These are phyloP conservation scores for Fusarium sarcochroum DNA, from an alignment of 2,329 filamentous ascomycete species.

Conservation along the genomic window DNA sequence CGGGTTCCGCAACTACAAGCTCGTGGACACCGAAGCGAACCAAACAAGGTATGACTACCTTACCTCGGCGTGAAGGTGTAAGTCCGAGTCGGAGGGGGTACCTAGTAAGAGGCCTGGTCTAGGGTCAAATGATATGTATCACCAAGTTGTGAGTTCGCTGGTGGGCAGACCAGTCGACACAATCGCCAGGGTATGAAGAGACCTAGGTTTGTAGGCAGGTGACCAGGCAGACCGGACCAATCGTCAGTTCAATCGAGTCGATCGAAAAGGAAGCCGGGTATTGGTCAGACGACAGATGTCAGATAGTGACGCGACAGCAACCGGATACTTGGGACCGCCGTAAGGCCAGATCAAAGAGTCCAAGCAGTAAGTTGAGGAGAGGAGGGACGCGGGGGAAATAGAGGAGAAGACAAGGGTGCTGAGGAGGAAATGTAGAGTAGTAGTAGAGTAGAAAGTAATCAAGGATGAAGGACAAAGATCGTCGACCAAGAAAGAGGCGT, in stretches of 20 bases:
- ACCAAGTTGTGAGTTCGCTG: constrained; percentile 26
- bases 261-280: constrained; percentile 37
- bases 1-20: constrained; percentile 40
- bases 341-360: constrained; percentile 16
- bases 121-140: constrained; percentile 33
- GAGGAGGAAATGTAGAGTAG: background rate
- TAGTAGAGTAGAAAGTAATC: constrained; percentile 21
- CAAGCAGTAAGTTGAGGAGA: constrained; percentile 22
- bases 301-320: constrained; percentile 43
- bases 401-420: constrained; percentile 13
- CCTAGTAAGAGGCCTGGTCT: constrained; percentile 14
- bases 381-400: constrained; percentile 6
- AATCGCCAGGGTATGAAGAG: constrained; percentile 38
- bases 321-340: constrained; percentile 39
- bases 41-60: constrained; percentile 26
- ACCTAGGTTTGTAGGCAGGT: constrained; percentile 42
- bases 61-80: constrained; percentile 18
- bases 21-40: constrained; percentile 25
- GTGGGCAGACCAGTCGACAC: constrained; percentile 41
- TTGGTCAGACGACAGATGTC: constrained; percentile 42
- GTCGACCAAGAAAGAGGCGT: constrained; percentile 26
- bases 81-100: constrained; percentile 16
- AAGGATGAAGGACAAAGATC: constrained; percentile 26
- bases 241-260: constrained; percentile 37
- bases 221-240: constrained; percentile 37